Percentiles rank a stretch among this genome's conserved stretches.
Conservation (phyloP, 108 stramenopile genomes). For the Aurantiochytrium sp. region DNA sequence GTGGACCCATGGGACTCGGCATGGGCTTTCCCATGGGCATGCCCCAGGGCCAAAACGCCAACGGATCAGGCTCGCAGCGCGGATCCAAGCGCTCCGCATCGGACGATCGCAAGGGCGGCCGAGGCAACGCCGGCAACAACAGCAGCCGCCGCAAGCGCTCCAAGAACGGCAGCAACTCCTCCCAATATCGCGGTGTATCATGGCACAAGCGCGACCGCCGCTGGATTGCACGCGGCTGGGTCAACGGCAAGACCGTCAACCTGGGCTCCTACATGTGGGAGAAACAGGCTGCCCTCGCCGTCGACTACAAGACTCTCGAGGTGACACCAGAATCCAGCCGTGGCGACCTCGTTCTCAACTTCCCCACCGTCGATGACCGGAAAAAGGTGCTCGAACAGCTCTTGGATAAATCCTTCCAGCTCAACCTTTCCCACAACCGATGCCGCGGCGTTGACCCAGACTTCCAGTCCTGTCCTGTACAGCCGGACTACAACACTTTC, state of each 20-base stretch:
- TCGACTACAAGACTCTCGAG: background rate
- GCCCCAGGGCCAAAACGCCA: background rate
- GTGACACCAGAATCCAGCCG: background rate
- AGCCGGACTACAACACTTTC: background rate
- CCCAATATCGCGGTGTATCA: background rate
- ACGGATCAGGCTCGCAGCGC: background rate
- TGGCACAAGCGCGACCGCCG: constrained; percentile 22
- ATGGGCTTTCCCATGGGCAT: background rate
- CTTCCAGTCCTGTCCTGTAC: background rate
- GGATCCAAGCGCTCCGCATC: background rate
- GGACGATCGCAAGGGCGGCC: background rate
- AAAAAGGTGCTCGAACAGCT: constrained; percentile 1
- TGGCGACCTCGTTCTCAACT: background rate
- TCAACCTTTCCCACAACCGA: background rate
- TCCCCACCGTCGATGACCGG: background rate
- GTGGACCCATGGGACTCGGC: background rate
- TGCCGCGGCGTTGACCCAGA: background rate
- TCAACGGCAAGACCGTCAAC: background rate
- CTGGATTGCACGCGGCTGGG: background rate
- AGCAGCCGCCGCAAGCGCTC: background rate
- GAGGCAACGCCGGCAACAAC: background rate
- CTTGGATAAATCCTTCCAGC: background rate
- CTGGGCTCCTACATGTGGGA: background rate
- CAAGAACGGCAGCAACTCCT: background rate
- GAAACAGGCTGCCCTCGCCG: constrained; percentile 5